Evolutionary conservation across 495 filamentous ascomycete genomes (phyloP).

Genomic region (Lineolata rhizophorae): DNA sequence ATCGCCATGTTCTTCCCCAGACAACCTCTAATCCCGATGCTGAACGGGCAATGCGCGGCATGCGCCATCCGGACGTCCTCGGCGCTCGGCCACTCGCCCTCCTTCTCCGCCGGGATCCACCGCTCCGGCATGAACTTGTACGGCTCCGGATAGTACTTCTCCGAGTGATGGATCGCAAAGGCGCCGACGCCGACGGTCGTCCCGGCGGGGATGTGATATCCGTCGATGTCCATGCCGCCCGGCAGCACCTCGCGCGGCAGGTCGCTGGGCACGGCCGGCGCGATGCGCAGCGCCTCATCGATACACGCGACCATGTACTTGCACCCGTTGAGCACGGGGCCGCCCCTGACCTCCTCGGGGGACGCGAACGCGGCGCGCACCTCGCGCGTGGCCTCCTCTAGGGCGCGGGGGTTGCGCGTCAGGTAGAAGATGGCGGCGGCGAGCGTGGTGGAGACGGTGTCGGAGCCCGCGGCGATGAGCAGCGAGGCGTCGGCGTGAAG

Average conservation of each 20-base stretch:
- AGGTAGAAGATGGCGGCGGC: slow-evolving; percentile 39
- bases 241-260: slow-evolving; percentile 35
- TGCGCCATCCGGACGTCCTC: not conserved
- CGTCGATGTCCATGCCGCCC: slow-evolving; percentile 32
- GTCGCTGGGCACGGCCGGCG: slow-evolving; percentile 34
- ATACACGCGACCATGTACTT: slow-evolving; percentile 32
- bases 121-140: slow-evolving; percentile 4
- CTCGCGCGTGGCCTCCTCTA: slow-evolving; percentile 23
- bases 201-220: slow-evolving; percentile 25
- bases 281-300: slow-evolving; percentile 41
- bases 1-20: slow-evolving; percentile 6
- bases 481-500: slow-evolving; percentile 52
- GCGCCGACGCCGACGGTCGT: slow-evolving; percentile 9
- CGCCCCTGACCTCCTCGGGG: slow-evolving; percentile 25
- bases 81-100: not conserved
- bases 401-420: slow-evolving; percentile 20
- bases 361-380: slow-evolving; percentile 25
- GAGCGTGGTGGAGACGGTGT: slow-evolving; percentile 17
- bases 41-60: slow-evolving; percentile 5
- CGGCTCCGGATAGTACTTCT: slow-evolving; percentile 3
- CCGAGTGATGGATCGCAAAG: slow-evolving; percentile 4
- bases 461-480: slow-evolving; percentile 26
- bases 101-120: slow-evolving; percentile 3
- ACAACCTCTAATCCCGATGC: slow-evolving; percentile 3
- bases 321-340: slow-evolving; percentile 24